Conservation (phyloP, 495 filamentous ascomycete species). For the Xylaria acuta region DNA sequence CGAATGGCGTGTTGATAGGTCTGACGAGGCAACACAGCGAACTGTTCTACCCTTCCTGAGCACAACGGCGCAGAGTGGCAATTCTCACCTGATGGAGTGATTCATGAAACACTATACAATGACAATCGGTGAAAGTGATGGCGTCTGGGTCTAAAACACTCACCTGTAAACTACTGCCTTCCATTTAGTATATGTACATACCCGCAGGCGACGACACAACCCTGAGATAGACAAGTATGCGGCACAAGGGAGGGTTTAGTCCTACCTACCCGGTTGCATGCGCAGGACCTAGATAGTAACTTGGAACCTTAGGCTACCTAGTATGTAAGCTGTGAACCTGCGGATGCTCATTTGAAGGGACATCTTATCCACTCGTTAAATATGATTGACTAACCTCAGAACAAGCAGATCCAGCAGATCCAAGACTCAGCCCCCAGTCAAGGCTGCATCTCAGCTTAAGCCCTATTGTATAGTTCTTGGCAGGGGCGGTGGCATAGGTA, state of each 20-base stretch:
- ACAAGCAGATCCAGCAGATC: conserved; percentile 4
- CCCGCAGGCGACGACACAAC: background rate
- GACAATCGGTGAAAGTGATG: background rate
- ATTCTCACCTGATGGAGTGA: background rate
- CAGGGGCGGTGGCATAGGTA: background rate
- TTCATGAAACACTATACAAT: background rate
- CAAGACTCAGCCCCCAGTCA: conserved; percentile 12
- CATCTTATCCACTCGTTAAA: background rate
- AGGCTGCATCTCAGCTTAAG: conserved; percentile 24
- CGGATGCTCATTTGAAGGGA: background rate
- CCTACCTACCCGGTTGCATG: background rate
- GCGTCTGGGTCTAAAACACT: background rate
- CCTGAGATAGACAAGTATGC: background rate
- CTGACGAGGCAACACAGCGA: conserved; percentile 9
- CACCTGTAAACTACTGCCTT: background rate
- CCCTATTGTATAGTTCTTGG: conserved; percentile 20
- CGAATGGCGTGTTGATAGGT: conserved; percentile 4
- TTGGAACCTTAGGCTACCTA: background rate
- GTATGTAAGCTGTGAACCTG: background rate
- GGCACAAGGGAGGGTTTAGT: background rate
- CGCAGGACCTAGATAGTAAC: background rate
- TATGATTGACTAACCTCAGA: background rate
- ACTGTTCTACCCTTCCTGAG: background rate
- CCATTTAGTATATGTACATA: background rate
- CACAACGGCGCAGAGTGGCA: background rate